Conservation (phyloP, 1,284 basidiomycete genomes). For the Phaffia rhodozyma region DNA sequence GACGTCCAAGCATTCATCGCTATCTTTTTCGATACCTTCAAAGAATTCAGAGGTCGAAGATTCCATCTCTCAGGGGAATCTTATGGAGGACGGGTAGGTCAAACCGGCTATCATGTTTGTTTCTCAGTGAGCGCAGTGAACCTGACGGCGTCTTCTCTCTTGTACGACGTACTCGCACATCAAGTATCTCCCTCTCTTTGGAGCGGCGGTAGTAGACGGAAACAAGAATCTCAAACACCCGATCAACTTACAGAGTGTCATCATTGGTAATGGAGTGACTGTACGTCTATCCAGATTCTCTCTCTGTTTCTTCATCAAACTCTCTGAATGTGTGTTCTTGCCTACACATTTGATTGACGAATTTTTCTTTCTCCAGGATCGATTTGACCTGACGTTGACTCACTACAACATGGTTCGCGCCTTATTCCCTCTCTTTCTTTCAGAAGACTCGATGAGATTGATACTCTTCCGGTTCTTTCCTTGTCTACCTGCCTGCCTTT, state of each 20-base stretch:
- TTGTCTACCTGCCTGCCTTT: background rate
- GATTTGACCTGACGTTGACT: background rate
- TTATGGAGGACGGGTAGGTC: too few relatives aligned
- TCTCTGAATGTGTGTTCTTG: too few relatives aligned
- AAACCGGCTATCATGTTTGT: too few relatives aligned
- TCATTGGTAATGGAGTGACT: slow-evolving; percentile 56
- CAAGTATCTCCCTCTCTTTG: slow-evolving; percentile 65
- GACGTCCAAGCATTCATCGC: slow-evolving; percentile 58
- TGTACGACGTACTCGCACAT: background rate
- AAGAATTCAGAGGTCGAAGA: slow-evolving; percentile 48
- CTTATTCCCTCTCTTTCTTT: background rate
- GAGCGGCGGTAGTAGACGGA: slow-evolving; percentile 65
- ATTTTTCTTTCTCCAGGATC: background rate
- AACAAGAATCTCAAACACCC: slow-evolving; percentile 53
- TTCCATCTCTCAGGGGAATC: slow-evolving; percentile 38
- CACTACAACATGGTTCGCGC: background rate
- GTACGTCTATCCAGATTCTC: slow-evolving; percentile 22
- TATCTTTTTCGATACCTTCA: slow-evolving; percentile 63
- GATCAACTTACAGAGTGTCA: slow-evolving; percentile 64
- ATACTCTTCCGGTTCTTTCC: background rate
- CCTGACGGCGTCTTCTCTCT: too few relatives aligned
- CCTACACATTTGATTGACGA: background rate
- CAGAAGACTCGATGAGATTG: background rate
- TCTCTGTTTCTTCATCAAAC: background rate
- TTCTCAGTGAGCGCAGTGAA: too few relatives aligned